Conservation (phyloP, 768 basidiomycete genomes). For the Suillus discolor region DNA sequence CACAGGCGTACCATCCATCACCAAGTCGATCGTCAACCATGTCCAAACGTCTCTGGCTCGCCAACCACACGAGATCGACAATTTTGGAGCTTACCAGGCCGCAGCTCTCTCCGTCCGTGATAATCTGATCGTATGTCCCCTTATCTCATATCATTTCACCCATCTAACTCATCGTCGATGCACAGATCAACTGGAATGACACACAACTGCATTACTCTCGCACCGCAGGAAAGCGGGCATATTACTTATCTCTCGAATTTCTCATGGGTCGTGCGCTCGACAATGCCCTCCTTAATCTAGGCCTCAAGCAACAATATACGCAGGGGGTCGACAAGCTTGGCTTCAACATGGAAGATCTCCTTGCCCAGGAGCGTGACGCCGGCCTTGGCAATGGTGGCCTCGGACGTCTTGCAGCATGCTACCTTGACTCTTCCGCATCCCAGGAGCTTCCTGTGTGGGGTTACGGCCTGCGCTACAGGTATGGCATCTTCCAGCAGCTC, state of each 20-base stretch:
- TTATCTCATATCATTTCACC: neutral
- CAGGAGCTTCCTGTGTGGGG: slow-evolving; percentile 95
- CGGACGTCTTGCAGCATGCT: slow-evolving; percentile 96
- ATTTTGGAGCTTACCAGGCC: slow-evolving; percentile 90
- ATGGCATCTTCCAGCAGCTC: slow-evolving; percentile 94
- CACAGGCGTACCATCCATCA: slow-evolving; percentile 62
- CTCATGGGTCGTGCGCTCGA: slow-evolving; percentile 82
- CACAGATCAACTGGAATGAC: slow-evolving; percentile 81
- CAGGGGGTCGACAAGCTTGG: slow-evolving; percentile 76
- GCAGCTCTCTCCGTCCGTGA: slow-evolving; percentile 87
- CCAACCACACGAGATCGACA: slow-evolving; percentile 86
- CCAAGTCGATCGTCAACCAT: slow-evolving; percentile 77
- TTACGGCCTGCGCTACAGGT: slow-evolving; percentile 90
- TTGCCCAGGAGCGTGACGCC: slow-evolving; percentile 91
- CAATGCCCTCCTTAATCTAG: slow-evolving; percentile 86
- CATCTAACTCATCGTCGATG: slow-evolving; percentile 8
- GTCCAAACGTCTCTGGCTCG: slow-evolving; percentile 90
- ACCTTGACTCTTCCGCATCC: slow-evolving; percentile 90
- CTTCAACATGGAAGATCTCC: slow-evolving; percentile 85
- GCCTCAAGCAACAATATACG: slow-evolving; percentile 74
- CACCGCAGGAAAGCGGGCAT: slow-evolving; percentile 86
- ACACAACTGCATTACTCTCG: slow-evolving; percentile 78
- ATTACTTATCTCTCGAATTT: slow-evolving; percentile 96
- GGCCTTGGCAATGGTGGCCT: slow-evolving; percentile 95
- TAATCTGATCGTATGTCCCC: slow-evolving; percentile 68